phyloP scores from a whole-genome alignment of 2,329 filamentous ascomycete genomes.

The Colletotrichum sp. region DNA sequence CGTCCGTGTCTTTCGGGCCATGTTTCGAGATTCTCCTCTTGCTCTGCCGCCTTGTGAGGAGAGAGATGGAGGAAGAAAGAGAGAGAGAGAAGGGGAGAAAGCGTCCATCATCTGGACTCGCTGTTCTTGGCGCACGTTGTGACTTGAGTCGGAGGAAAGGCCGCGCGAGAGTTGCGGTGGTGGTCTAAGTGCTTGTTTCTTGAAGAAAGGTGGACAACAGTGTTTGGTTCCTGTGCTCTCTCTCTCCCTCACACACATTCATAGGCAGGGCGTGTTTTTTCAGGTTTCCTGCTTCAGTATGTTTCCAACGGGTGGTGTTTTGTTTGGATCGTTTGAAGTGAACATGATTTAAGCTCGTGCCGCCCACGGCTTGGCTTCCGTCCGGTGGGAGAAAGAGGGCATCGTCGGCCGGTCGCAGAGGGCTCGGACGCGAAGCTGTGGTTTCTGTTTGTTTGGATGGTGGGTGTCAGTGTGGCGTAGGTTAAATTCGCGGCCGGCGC shows the following conservation, averaged over 20 bases:
- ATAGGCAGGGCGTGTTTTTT: not conserved
- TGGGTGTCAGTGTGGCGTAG: conserved; percentile 17
- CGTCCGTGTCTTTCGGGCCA: not conserved
- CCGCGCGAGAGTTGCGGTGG: not conserved
- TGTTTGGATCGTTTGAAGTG: not conserved
- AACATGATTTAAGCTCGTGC: not conserved
- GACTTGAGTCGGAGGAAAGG: conserved; percentile 5
- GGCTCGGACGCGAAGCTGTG: conserved; percentile 6
- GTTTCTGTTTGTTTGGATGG: conserved; percentile 14
- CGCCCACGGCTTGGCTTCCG: not conserved
- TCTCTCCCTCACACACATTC: not conserved
- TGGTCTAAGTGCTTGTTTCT: not conserved
- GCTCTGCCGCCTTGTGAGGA: not conserved
- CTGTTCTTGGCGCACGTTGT: conserved; percentile 18
- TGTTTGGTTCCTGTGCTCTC: not conserved
- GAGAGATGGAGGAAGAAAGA: not conserved
- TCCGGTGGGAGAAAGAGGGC: not conserved
- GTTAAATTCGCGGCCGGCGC: not conserved
- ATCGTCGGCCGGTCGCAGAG: not conserved
- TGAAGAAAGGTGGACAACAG: not conserved
- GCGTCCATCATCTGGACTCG: conserved; percentile 18
- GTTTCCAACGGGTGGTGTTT: not conserved
- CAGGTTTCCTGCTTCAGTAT: not conserved
- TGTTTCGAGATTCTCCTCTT: conserved; percentile 11
- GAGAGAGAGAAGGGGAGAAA: not conserved